Conservation (phyloP, 805 yeast species). For the Candida saitoana region DNA sequence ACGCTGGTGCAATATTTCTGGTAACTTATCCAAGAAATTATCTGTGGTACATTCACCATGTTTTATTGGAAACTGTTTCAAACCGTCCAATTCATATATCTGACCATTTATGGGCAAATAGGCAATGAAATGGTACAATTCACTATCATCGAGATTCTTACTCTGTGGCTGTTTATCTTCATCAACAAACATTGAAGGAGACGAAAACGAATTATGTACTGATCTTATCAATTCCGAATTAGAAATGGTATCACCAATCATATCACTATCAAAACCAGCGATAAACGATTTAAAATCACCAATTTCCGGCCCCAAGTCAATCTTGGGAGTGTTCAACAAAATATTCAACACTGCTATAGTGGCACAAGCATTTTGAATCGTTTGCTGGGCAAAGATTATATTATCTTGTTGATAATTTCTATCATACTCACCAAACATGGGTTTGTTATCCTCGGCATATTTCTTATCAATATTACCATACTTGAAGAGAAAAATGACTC, state of each 20-base stretch:
- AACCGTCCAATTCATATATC: slow-evolving; percentile 61
- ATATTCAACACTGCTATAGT: slow-evolving; percentile 65
- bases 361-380: slow-evolving; percentile 69
- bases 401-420: slow-evolving; percentile 24
- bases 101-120: slow-evolving; percentile 42
- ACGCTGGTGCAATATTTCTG: slow-evolving; percentile 43
- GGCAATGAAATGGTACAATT: slow-evolving; percentile 58
- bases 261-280: slow-evolving; percentile 48
- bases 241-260: slow-evolving; percentile 59
- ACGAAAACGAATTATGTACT: slow-evolving; percentile 58
- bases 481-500: slow-evolving; percentile 61
- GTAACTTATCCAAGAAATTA: slow-evolving; percentile 40
- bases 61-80: slow-evolving; percentile 50
- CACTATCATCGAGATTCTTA: slow-evolving; percentile 34
- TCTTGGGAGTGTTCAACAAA: slow-evolving; percentile 32
- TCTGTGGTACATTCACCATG: slow-evolving; percentile 41
- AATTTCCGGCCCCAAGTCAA: slow-evolving; percentile 49
- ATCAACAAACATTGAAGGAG: slow-evolving; percentile 50
- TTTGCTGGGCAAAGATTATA: slow-evolving; percentile 60
- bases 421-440: slow-evolving; percentile 45
- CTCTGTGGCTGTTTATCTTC: slow-evolving; percentile 28
- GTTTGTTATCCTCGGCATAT: slow-evolving; percentile 26
- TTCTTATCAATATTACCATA: slow-evolving; percentile 42
- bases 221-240: slow-evolving; percentile 53
- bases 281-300: slow-evolving; percentile 47